A percentile compares a stretch with the other conserved stretches of the same genome.
Evolutionary conservation across 2,329 filamentous ascomycete species (phyloP).

Genomic region (Penicillium hordei): DNA sequence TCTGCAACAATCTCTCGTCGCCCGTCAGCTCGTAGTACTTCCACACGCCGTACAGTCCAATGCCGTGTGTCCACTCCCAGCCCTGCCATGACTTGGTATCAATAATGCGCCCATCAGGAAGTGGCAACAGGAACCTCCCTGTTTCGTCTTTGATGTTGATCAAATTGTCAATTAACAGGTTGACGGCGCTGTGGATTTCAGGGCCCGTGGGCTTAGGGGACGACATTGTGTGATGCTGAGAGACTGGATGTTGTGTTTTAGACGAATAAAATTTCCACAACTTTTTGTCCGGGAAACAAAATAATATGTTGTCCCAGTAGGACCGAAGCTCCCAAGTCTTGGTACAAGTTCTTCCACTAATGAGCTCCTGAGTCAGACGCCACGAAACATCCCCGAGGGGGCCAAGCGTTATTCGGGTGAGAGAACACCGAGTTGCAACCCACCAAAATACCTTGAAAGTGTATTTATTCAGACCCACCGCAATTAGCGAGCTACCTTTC

Average conservation of each 20-base stretch:
- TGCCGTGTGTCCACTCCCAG: constrained; percentile 81
- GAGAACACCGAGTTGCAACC: constrained; percentile 6
- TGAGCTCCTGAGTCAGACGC: constrained; percentile 16
- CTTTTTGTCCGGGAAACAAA: neutral
- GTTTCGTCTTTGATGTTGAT: constrained; percentile 75
- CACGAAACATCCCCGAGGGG: constrained; percentile 13
- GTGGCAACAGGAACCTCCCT: constrained; percentile 69
- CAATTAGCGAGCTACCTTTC: neutral
- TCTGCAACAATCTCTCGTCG: constrained; percentile 58
- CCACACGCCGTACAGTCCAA: constrained; percentile 78
- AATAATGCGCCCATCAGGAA: constrained; percentile 72
- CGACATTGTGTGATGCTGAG: constrained; percentile 16
- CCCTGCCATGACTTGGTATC: constrained; percentile 75
- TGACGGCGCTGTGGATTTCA: constrained; percentile 57
- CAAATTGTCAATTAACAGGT: constrained; percentile 68
- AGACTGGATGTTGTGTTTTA: neutral
- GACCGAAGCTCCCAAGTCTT: neutral
- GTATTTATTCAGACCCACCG: neutral
- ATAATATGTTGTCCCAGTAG: neutral
- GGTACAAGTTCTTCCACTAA: constrained; percentile 12
- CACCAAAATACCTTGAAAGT: neutral
- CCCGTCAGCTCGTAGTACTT: constrained; percentile 75
- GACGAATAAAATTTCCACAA: neutral
- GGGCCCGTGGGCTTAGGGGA: constrained; percentile 23
- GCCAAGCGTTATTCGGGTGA: constrained; percentile 24